Conservation (phyloP, 768 basidiomycete genomes). For the Tulasnella sp. region DNA sequence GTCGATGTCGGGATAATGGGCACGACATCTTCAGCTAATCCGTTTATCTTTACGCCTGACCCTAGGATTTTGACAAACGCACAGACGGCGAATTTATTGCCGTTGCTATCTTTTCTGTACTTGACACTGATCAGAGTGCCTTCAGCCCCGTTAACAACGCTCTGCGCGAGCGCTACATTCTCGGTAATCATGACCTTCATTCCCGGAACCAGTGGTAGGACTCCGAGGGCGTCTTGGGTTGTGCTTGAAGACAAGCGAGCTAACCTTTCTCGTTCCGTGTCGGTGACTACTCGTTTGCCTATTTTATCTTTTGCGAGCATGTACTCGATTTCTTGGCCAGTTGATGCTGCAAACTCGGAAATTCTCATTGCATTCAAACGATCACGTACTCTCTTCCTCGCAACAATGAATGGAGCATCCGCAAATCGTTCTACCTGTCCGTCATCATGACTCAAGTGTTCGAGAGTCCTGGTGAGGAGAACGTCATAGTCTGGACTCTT, state of each 20-base stretch:
- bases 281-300: background rate
- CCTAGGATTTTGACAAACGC: conserved; percentile 41
- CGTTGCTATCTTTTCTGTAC: conserved; percentile 39
- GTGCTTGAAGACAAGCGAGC: background rate
- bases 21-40: background rate
- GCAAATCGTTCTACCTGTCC: background rate
- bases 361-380: background rate
- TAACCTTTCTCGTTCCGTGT: background rate
- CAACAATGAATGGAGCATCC: conserved; percentile 10
- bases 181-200: conserved; percentile 37
- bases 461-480: background rate
- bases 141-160: conserved; percentile 47
- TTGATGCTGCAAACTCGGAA: conserved; percentile 16
- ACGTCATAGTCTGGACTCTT: background rate
- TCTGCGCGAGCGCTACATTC: conserved; percentile 49
- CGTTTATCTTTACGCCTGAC: background rate
- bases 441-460: background rate
- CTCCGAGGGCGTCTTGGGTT: background rate
- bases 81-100: conserved; percentile 37
- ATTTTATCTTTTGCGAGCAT: background rate
- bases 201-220: conserved; percentile 27
- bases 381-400: conserved; percentile 24
- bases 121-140: conserved; percentile 41
- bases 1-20: conserved; percentile 3
- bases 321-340: background rate